Evolutionary conservation across 2,329 filamentous ascomycete genomes (phyloP).

Genomic region (Dryadomyces quercivorus): DNA sequence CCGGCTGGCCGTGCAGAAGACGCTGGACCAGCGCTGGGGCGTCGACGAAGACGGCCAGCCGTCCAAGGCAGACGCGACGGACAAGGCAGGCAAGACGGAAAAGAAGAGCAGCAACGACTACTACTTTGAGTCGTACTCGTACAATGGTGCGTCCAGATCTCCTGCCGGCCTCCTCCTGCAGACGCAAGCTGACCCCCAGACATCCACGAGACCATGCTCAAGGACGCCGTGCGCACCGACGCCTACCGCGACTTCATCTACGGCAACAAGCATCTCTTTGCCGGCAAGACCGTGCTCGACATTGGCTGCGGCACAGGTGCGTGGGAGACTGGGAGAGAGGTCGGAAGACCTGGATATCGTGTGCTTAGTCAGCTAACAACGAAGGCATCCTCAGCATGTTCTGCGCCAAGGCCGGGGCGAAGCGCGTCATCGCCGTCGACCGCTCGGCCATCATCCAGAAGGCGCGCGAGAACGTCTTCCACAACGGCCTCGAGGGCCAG

Average conservation of each 20-base stretch:
- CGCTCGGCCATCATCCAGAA: conserved; percentile 84
- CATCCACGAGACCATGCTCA: conserved; percentile 94
- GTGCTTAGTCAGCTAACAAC: neutral
- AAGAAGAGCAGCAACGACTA: conserved; percentile 24
- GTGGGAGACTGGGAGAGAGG: too few relatives aligned
- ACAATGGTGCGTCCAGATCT: conserved; percentile 35
- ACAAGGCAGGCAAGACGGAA: conserved; percentile 13
- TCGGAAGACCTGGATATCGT: too few relatives aligned
- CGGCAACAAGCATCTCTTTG: conserved; percentile 76
- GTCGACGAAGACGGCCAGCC: conserved; percentile 35
- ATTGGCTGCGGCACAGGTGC: conserved; percentile 70
- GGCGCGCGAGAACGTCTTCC: conserved; percentile 71
- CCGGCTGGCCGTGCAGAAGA: conserved; percentile 51
- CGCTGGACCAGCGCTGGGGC: conserved; percentile 53
- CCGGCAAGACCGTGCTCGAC: conserved; percentile 76
- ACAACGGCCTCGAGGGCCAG: conserved; percentile 60
- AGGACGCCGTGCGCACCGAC: conserved; percentile 77
- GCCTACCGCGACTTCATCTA: conserved; percentile 94
- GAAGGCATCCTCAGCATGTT: conserved; percentile 82
- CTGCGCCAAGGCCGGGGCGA: conserved; percentile 79
- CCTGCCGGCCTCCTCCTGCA: too few relatives aligned
- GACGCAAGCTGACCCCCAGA: conserved; percentile 33
- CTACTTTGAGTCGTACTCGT: conserved; percentile 51
- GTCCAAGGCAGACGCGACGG: conserved; percentile 14
- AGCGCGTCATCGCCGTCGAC: conserved; percentile 80